Evolutionary conservation across 169 alveolate genomes (phyloP), one percentile per base, ranked within the genome.

Genomic region (Neospora caninum): DNA sequence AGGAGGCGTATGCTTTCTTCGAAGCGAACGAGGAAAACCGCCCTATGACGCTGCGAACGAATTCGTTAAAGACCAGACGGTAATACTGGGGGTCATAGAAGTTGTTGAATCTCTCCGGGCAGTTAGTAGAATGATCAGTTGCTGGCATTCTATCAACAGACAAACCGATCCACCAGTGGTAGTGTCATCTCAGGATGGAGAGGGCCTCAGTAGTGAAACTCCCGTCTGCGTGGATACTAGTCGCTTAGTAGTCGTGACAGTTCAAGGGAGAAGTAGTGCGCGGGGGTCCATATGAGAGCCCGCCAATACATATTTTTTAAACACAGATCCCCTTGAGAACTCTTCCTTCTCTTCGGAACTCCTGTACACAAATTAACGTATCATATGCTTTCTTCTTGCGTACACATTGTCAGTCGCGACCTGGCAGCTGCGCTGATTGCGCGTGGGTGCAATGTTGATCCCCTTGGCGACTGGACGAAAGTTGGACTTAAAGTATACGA

Each of bases 401-500:
- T 49, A 49, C 4, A 49, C 58, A 13, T 49, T 49, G 22, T 10
- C 49, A 88, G 84, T 67, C 91, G 69, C 34, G 91, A 43, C 22
- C 91, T 64, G 27, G 82, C 98, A 97, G 94, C 82, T n/a, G 96
- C 96, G 64, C 95, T 98, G 70, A 97, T 98, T 39, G 97, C 98
- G 92, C 96, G 99, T 91, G 99, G 99, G n/a, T 98, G 98, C 43
- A 98, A 98, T 93, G 97, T 98, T 38, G 99, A 98, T 88, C 99
- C 99, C n/a, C 95, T 97, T 0, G 99, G 98, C 58, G 98, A 97
- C 86, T 98, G 99, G 99, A 97, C 97, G 7, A 98, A 98, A 93
- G 99, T 98, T 45, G 96, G 99, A 34, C 96, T 98, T 49, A 98
- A 97, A 94, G 98, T 98, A 27, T 97, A 97, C 92, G 98, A 98